A percentile compares a stretch with the other conserved stretches of the same genome.
phyloP scores from a whole-genome alignment of 306 rosid species.

The Lathyrus tuberosus region DNA sequence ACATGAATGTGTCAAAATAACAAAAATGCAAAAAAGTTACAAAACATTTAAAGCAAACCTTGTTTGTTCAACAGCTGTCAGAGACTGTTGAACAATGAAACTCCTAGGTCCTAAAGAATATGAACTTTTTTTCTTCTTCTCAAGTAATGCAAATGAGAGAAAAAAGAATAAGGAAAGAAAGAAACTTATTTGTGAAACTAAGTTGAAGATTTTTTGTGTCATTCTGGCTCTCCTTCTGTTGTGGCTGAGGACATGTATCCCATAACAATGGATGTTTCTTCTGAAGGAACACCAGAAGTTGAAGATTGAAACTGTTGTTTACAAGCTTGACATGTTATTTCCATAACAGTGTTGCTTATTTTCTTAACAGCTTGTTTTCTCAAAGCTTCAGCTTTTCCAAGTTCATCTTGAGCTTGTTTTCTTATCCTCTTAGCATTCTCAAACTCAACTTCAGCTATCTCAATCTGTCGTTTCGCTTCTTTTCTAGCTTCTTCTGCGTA shows the following conservation, averaged over 20 bases:
- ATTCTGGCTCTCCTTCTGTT: constrained; percentile 76
- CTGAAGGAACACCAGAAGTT: constrained; percentile 47
- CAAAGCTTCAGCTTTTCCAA: constrained; percentile 69
- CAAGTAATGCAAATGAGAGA: constrained; percentile 31
- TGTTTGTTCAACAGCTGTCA: constrained; percentile 49
- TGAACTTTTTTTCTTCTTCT: constrained; percentile 21
- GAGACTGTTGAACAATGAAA: constrained; percentile 30
- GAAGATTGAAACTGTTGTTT: constrained; percentile 68
- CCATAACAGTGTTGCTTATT: constrained; percentile 67
- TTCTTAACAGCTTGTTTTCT: constrained; percentile 78
- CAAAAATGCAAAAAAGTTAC: constrained; percentile 50
- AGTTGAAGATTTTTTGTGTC: not conserved
- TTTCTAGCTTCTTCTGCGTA: constrained; percentile 84
- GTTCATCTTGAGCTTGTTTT: constrained; percentile 77
- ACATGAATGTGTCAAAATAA: constrained; percentile 41
- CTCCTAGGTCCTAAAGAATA: constrained; percentile 46
- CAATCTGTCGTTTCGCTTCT: constrained; percentile 77
- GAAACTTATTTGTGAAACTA: constrained; percentile 21
- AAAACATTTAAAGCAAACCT: constrained; percentile 51
- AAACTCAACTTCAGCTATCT: constrained; percentile 80
- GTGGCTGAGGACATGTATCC: constrained; percentile 88
- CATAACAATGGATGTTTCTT: constrained; percentile 74
- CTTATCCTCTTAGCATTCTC: constrained; percentile 78
- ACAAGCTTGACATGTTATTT: constrained; percentile 86
- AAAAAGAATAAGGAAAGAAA: not conserved